Evolutionary conservation across 805 yeast genomes (phyloP).

Genomic region (Pichia rugopelliculosa): DNA sequence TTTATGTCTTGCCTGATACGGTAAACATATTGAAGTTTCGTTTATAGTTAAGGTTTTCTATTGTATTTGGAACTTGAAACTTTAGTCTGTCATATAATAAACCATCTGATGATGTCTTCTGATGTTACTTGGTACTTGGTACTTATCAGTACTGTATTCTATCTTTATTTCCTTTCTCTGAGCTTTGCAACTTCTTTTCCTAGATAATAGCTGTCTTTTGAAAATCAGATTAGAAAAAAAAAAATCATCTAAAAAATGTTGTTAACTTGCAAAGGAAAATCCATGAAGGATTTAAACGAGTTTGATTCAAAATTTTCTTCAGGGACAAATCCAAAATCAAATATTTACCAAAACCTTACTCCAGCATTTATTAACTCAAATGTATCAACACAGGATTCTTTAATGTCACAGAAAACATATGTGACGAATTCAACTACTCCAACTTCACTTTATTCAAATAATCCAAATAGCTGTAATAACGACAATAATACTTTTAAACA

Average conservation of each 20-base stretch:
- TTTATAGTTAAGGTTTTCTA: no score
- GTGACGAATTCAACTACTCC: background rate
- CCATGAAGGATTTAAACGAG: background rate
- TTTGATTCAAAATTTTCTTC: no score
- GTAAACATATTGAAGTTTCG: constrained; percentile 1
- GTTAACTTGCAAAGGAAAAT: background rate
- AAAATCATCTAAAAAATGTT: no score
- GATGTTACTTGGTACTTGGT: no score
- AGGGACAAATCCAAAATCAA: background rate
- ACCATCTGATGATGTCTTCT: no score
- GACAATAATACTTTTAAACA: background rate
- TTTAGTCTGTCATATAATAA: no score
- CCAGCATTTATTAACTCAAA: background rate
- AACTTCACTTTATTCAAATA: background rate
- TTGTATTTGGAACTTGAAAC: no score
- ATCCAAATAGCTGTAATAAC: background rate
- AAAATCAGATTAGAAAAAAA: no score
- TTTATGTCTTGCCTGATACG: constrained; percentile 4
- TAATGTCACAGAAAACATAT: background rate
- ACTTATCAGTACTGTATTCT: no score
- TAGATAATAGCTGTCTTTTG: no score
- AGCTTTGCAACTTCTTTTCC: no score
- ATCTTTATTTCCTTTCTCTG: no score
- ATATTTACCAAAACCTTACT: background rate
- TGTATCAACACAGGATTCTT: constrained; percentile 1